phyloP scores from a whole-genome alignment of 2,329 filamentous ascomycete species.

The Bimuria novae-zelandiae region DNA sequence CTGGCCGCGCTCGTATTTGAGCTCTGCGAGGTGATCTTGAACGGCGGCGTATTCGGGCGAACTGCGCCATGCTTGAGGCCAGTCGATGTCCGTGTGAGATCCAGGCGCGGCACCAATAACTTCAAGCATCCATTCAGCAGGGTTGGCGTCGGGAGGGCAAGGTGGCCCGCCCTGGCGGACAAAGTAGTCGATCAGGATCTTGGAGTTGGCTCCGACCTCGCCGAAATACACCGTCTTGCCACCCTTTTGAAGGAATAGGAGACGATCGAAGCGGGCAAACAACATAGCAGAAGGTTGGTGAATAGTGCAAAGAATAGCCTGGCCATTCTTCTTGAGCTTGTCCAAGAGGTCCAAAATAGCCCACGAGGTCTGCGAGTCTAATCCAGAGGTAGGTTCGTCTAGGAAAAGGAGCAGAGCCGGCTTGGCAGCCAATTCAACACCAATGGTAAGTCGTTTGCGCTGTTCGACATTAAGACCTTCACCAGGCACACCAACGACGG shows the following conservation, averaged over 20 bases:
- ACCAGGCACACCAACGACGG: slow-evolving; percentile 86
- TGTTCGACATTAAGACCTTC: slow-evolving; percentile 73
- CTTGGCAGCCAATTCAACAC: slow-evolving; percentile 93
- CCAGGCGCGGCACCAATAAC: slow-evolving; percentile 59
- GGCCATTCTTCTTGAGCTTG: slow-evolving; percentile 51
- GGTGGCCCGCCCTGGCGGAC: slow-evolving; percentile 69
- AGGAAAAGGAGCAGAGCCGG: slow-evolving; percentile 88
- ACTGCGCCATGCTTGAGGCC: slow-evolving; percentile 55
- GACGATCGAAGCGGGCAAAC: slow-evolving; percentile 86
- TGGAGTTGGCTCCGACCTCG: slow-evolving; percentile 73
- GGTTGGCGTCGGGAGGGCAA: slow-evolving; percentile 73
- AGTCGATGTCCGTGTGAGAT: slow-evolving; percentile 56
- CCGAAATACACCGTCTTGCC: slow-evolving; percentile 83
- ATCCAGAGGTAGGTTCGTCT: slow-evolving; percentile 92
- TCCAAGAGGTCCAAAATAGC: slow-evolving; percentile 69
- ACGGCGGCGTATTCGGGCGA: slow-evolving; percentile 52
- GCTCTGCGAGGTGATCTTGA: slow-evolving; percentile 52
- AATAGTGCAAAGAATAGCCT: slow-evolving; percentile 92
- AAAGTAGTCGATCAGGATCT: slow-evolving; percentile 73
- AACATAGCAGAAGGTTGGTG: slow-evolving; percentile 96
- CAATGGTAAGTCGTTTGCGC: slow-evolving; percentile 82
- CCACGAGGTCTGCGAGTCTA: slow-evolving; percentile 93
- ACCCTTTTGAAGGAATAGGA: slow-evolving; percentile 76
- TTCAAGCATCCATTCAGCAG: slow-evolving; percentile 78
- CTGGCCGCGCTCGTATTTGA: slow-evolving; percentile 48